Evolutionary conservation across 108 stramenopile genomes (phyloP), one percentile per base, ranked within the genome.

Genomic region (Mediolabrus comicus): DNA sequence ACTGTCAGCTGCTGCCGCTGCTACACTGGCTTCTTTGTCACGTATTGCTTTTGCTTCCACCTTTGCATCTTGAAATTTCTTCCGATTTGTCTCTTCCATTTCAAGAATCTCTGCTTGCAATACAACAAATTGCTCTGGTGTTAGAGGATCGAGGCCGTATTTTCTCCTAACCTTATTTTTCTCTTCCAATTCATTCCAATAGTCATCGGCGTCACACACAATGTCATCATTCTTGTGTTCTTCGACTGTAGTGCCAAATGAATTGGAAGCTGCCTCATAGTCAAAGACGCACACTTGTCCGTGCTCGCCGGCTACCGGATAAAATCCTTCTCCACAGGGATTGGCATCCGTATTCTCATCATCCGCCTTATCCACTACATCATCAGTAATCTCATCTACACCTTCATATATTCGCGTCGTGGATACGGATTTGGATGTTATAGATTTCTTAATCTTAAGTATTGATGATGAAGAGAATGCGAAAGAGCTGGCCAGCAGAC

Each of bases 131-230:
- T 89, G 85, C 68, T 86, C 83, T n/a, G 71, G 68, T 9, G 68
- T 83, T 53, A 89, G n/a, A 0, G 88, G 83, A 16, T 63, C 39
- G 10, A 89, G 67, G 25, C 84, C 85, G 60, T 84, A 89, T 54
- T 89, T 89, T 73, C 79, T 80, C n/a, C 88, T 55, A 0, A 68
- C 53, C 35, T 41, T 36, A 59, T 89, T 89, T 35, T 83, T 86
- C 32, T 57, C 57, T 27, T 86, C 84, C 5, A 84, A 67, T 2
- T 75, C 84, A 1, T 41, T 41, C 41, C 41, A 41, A 41, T 41
- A 41, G n/a, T 41, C 41, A 16, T 41, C 5, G 13, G 41, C 41
- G 5, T 41, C 41, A 16, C 41, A 41, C 2, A 41, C 41, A 41
- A 41, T n/a, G n/a, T n/a, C n/a, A n/a, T n/a, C n/a, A 41, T 41